Evolutionary conservation across 2,329 filamentous ascomycete species (phyloP).

Genomic region (Pseudogymnoascus sp.): DNA sequence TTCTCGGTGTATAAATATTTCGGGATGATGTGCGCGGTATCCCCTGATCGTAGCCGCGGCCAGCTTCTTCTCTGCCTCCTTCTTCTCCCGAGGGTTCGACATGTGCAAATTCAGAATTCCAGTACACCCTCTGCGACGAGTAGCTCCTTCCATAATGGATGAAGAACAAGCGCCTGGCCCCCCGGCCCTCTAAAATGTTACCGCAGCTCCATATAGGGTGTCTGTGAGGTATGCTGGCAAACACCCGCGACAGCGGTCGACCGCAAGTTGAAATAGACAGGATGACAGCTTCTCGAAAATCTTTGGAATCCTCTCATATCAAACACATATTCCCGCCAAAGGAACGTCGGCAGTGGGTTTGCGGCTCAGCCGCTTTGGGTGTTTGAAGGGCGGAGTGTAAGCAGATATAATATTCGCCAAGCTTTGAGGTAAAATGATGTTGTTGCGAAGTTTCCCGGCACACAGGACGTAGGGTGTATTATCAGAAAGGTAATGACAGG

Average conservation of each 20-base stretch:
- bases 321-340: conserved; percentile 25
- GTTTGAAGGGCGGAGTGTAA: neutral
- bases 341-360: conserved; percentile 9
- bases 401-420: conserved; percentile 6
- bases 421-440: conserved; percentile 3
- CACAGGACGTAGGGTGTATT: neutral
- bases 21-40: neutral
- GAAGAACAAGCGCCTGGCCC: conserved; percentile 26
- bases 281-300: conserved; percentile 30
- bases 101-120: conserved; percentile 5
- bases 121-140: neutral
- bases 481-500: conserved; percentile 4
- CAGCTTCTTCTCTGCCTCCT: neutral
- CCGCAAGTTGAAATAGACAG: conserved; percentile 34
- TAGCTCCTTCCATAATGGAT: conserved; percentile 18
- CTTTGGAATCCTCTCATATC: conserved; percentile 25
- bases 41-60: neutral
- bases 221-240: conserved; percentile 34
- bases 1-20: neutral
- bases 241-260: conserved; percentile 35
- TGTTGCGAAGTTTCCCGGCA: neutral
- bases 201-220: conserved; percentile 31
- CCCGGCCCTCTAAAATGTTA: conserved; percentile 35
- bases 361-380: conserved; percentile 10
- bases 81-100: neutral